phyloP scores from a whole-genome alignment of 345 rosid genomes.

The Citrus trifoliata region DNA sequence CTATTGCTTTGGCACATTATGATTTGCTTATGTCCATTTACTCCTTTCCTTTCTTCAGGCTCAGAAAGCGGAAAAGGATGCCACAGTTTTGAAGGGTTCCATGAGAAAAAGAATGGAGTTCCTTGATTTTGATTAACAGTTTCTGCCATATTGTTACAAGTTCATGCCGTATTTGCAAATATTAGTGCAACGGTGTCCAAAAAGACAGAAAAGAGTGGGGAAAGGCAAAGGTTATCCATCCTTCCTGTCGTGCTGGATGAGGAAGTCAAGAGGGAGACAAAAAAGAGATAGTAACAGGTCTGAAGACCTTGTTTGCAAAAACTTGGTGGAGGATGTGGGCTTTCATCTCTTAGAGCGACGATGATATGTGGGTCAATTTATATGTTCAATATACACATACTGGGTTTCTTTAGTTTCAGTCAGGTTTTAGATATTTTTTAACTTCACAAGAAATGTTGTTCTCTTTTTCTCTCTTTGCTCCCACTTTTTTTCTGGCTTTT shows the following conservation, averaged over 20 bases:
- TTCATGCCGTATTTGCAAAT: conserved; percentile 23
- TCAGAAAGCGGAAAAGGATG: conserved; percentile 63
- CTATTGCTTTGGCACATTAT: background rate
- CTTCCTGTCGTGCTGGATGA: conserved; percentile 2
- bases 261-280: background rate
- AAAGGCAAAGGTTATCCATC: background rate
- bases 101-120: conserved; percentile 72
- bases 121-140: conserved; percentile 52
- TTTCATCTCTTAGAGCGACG: conserved; percentile 4
- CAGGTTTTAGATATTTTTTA: conserved; percentile 7
- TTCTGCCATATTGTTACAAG: background rate
- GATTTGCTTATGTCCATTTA: conserved; percentile 5
- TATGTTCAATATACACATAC: conserved; percentile 5
- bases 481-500: background rate
- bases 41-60: conserved; percentile 37
- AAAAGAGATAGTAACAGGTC: conserved; percentile 3
- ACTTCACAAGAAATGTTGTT: background rate
- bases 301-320: conserved; percentile 1
- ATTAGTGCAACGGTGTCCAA: conserved; percentile 18
- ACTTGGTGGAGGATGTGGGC: conserved; percentile 10
- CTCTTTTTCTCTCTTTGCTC: background rate
- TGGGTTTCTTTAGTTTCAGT: conserved; percentile 11
- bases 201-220: conserved; percentile 6
- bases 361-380: conserved; percentile 1
- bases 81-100: conserved; percentile 48